These are phyloP conservation scores for Dactylellina haptotyla DNA, from an alignment of 2,329 filamentous ascomycete genomes.

Conservation along the genomic window DNA sequence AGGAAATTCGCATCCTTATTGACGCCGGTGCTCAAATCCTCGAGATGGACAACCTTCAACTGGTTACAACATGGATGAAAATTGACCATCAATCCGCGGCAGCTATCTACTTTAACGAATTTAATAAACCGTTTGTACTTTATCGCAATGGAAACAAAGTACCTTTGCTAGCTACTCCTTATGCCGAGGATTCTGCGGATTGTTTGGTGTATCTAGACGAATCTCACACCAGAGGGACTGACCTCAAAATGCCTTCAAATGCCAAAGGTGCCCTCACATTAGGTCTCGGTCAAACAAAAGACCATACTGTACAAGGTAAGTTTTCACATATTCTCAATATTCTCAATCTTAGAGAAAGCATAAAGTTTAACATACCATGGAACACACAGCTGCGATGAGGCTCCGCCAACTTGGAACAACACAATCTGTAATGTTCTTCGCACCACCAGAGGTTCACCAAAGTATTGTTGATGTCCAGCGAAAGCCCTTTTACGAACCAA, in stretches of 20 bases:
- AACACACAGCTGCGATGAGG: constrained; percentile 65
- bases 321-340: background rate
- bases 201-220: constrained; percentile 78
- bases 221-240: constrained; percentile 75
- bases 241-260: constrained; percentile 70
- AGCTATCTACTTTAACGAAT: constrained; percentile 67
- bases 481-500: constrained; percentile 13
- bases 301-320: constrained; percentile 74
- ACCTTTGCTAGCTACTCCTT: constrained; percentile 69
- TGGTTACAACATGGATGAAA: constrained; percentile 67
- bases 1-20: constrained; percentile 68
- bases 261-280: constrained; percentile 75
- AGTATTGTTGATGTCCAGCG: constrained; percentile 64
- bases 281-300: constrained; percentile 73
- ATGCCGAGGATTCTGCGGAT: constrained; percentile 66
- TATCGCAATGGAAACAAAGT: constrained; percentile 61
- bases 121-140: constrained; percentile 65
- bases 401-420: constrained; percentile 75
- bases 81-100: constrained; percentile 64
- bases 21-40: constrained; percentile 73
- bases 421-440: constrained; percentile 69
- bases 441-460: constrained; percentile 68
- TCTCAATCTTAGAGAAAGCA: too few species aligned
- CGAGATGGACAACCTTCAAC: constrained; percentile 68
- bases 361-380: background rate